Conservation (phyloP, 1,284 basidiomycete genomes). For the Microstroma glucosiphilum region DNA sequence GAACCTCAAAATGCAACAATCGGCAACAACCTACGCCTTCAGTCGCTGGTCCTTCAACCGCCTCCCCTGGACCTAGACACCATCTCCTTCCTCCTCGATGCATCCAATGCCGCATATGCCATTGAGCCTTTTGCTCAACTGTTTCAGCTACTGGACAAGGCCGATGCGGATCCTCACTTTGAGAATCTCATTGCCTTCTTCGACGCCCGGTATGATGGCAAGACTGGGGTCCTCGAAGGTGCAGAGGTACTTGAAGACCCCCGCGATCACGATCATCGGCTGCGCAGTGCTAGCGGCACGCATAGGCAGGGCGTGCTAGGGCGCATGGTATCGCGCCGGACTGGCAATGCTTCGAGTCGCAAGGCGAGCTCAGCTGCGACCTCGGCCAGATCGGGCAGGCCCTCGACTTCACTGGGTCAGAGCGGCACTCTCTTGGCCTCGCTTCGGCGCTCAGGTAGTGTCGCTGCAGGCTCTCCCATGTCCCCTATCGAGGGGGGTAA, state of each 20-base stretch:
- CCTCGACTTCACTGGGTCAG: not conserved
- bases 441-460: too few relatives aligned
- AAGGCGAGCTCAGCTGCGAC: not conserved
- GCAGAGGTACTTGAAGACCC: not conserved
- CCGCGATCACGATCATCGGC: not conserved
- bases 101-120: constrained; percentile 25
- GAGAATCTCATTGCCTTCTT: constrained; percentile 38
- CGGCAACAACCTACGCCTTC: constrained; percentile 27
- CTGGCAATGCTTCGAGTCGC: not conserved
- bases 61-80: constrained; percentile 27
- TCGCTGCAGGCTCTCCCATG: too few relatives aligned
- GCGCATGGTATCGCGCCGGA: not conserved
- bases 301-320: not conserved
- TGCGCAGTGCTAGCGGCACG: not conserved
- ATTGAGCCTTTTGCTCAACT: constrained; percentile 30
- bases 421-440: not conserved
- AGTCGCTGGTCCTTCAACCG: constrained; percentile 24
- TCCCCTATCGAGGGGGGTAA: too few relatives aligned
- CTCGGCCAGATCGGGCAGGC: not conserved
- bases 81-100: constrained; percentile 27
- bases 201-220: constrained; percentile 29
- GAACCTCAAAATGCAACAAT: constrained; percentile 15
- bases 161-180: constrained; percentile 39
- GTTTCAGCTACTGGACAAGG: constrained; percentile 32
- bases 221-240: constrained; percentile 4